phyloP scores from a whole-genome alignment of 345 rosid genomes.

The Eucalyptus leucophloia region DNA sequence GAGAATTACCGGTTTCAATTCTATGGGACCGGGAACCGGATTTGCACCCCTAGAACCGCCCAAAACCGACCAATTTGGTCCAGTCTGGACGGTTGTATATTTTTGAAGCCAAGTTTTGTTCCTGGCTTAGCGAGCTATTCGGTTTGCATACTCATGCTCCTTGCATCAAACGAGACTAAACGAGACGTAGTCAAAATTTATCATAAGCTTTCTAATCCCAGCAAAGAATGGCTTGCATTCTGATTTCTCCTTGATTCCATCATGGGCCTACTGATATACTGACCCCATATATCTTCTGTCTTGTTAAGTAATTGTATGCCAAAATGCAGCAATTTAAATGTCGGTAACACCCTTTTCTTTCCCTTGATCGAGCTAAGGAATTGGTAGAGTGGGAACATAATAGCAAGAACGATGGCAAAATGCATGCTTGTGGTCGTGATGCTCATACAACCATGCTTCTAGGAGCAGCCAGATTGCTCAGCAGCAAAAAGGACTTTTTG shows the following conservation, averaged over 20 bases:
- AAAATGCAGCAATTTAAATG: not conserved
- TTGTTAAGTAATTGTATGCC: not conserved
- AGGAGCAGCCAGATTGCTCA: conserved; percentile 39
- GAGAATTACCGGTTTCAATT: too few species aligned
- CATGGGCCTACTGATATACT: not conserved
- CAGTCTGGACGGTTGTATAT: not conserved
- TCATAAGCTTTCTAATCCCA: not conserved
- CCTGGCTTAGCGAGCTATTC: not conserved
- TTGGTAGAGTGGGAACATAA: conserved; percentile 30
- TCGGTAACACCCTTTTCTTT: not conserved
- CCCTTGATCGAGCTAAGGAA: conserved; percentile 8
- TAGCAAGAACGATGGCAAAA: conserved; percentile 33
- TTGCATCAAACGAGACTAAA: not conserved
- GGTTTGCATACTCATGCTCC: not conserved
- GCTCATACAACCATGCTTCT: conserved; percentile 39
- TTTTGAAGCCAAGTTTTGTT: not conserved
- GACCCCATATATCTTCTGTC: not conserved
- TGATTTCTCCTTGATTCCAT: not conserved
- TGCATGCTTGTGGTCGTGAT: conserved; percentile 58
- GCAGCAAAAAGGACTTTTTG: not conserved
- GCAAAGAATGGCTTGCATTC: not conserved
- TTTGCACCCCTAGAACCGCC: too few species aligned
- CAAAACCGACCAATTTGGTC: too few species aligned
- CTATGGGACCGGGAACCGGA: too few species aligned
- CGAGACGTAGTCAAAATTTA: not conserved